Base-by-base conservation (phyloP, 2,329 filamentous ascomycete genomes). In the Verticillium klebahnii region DNA sequence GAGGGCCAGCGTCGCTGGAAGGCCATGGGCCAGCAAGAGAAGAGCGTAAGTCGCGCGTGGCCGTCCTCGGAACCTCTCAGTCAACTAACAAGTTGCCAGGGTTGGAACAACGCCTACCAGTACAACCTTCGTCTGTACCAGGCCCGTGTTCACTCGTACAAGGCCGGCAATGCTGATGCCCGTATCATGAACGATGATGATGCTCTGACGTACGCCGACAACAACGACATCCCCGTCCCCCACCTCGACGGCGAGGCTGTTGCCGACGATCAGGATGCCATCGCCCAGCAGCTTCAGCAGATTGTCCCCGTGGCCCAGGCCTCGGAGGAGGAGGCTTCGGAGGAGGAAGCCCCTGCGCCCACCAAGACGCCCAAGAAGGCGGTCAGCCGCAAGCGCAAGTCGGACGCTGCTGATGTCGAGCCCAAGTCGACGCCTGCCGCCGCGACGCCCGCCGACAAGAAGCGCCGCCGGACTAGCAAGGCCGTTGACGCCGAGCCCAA, bases 1-100 rank as follows among this genome's bases (percentile, higher is more conserved):
- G 93, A 97, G 77, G 92, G 93, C 50, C 93, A 92, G 71, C 87
- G 88, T 69, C 86, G 93, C 70, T 97, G 94, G 94, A 85, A 88
- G 64, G 84, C 86, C 66, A 92, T 97, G 89, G 80, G 81, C 7
- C 83, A 88, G 2, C 77, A 80, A 11, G 89, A 96, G 78, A 96
- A 96, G 79, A 78, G 78, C 65, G 80, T 80, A 67, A 69, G 78
- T 73, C 40, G 34, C 14, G 14, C 60, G 6, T 14, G 8, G 23
- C 8, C 31, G 31, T 17, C n/a, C 25, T 37, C 36, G 39, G 52
- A 62, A n/a, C 19, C 19, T 23, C n/a, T 1, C 45, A 23, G 45
- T n/a, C n/a, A 23, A 52, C 66, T 64, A 29, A 68, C 63, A 29
- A 14, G 15, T 11, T 34, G 3, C 2, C 62, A 80, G 75, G 83